Base-by-base conservation (phyloP, 2,329 filamentous ascomycete species). In the Shiraia sp. region DNA sequence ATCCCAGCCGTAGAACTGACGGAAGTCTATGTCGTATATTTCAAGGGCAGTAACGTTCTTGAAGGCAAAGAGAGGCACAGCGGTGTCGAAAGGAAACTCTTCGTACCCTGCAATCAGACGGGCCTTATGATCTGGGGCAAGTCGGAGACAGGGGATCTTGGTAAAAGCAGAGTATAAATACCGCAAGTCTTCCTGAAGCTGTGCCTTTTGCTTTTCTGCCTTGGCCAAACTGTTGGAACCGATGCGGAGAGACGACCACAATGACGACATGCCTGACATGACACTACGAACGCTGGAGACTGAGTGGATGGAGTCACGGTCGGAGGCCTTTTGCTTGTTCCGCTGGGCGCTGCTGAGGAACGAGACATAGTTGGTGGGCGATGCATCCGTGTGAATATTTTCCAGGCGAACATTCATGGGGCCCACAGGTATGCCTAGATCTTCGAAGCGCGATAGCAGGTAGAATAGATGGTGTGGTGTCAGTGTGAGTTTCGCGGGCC, bases 131-230 rank as follows among this genome's bases (percentile, higher is more conserved):
- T 99, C 93, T n/a, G 91, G 91, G 19, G 91, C 85, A 40, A 99
- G 77, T 51, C 87, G 85, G 50, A 99, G 76, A 63, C 89, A 96
- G 0, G 93, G 93, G 30, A 99, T 95, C 74, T 97, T 99, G 63
- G 93, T 99, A 66, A 97, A 99, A 42, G 93, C 90, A 29, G 93
- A 97, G 74, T 96, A 99, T 24, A 99, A 78, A 68, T 99, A 97
- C 69, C 92, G 96, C 56, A 96, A 75, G 67, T 99, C 93, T 42
- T 87, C 83, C 65, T 93, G 85, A 41, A 93, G 89, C 87, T 43
- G 86, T 3, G 56, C 86, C 71, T 95, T 95, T 68, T 93, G 90
- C 65, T 90, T 90, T 71, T 96, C 93, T 25, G 85, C 88, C 65
- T 91, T 88, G 52, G 90, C 86, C 35, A 83, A 82, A 29, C 87